Conservation (phyloP, 208 protist species). For the Phytomonas sp. region DNA sequence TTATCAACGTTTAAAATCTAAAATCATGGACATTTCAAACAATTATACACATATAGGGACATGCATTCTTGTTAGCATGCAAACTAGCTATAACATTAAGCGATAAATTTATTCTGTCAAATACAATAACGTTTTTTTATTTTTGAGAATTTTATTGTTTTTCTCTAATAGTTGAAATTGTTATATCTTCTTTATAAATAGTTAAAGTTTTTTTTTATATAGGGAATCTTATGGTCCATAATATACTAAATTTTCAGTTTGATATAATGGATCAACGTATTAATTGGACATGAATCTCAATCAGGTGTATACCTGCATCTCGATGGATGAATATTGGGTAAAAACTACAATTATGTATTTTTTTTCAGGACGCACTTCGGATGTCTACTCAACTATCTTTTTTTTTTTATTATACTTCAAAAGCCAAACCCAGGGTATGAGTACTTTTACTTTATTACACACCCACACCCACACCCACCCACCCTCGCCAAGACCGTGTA, state of each 20-base stretch:
- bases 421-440: background rate
- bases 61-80: background rate
- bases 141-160: conserved; percentile 10
- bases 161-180: background rate
- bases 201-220: background rate
- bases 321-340: background rate
- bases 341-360: background rate
- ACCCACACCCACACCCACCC: no score
- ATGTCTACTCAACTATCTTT: background rate
- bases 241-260: background rate
- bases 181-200: background rate
- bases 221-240: background rate
- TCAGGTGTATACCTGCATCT: background rate
- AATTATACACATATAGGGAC: background rate
- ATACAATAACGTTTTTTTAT: conserved; percentile 13
- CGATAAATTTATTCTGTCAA: conserved; percentile 2
- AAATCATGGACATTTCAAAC: background rate
- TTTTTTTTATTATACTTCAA: background rate
- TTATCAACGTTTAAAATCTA: conserved; percentile 11
- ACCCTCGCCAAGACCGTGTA: background rate
- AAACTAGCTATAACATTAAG: background rate
- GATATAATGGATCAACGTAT: background rate
- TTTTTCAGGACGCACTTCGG: background rate
- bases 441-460: conserved; percentile 2
- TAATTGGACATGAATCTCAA: background rate